Conservation (phyloP, 2,329 filamentous ascomycete genomes). For the Pseudocercospora cruenta region DNA sequence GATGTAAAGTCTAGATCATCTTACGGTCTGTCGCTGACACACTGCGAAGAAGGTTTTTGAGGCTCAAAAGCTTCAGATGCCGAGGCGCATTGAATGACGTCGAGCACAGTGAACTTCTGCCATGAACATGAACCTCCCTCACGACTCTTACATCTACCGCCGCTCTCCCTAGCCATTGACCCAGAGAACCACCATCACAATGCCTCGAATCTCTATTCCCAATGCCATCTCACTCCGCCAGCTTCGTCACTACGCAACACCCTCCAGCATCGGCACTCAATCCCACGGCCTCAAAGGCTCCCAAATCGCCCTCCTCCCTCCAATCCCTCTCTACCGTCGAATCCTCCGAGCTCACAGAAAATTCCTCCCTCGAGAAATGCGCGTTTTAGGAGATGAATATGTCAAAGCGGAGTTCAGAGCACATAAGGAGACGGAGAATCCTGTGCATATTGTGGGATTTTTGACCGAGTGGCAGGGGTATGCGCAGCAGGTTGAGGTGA, state of each 20-base stretch:
- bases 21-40: neutral
- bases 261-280: constrained; percentile 38
- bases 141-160: too few species aligned
- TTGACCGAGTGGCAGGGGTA: constrained; percentile 98
- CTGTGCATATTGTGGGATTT: constrained; percentile 91
- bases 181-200: constrained; percentile 13
- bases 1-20: neutral
- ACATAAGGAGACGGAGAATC: constrained; percentile 83
- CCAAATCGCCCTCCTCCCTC: constrained; percentile 74
- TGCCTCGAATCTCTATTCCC: constrained; percentile 18
- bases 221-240: too few species aligned
- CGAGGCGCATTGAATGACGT: constrained; percentile 20
- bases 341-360: constrained; percentile 84
- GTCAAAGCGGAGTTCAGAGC: constrained; percentile 89
- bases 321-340: constrained; percentile 85
- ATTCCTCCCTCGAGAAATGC: constrained; percentile 71
- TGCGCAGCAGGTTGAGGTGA: constrained; percentile 77
- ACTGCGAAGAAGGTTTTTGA: neutral
- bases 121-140: neutral
- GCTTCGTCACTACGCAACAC: constrained; percentile 38
- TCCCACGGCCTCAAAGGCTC: constrained; percentile 42
- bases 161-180: neutral
- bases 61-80: constrained; percentile 8
- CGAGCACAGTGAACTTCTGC: constrained; percentile 12
- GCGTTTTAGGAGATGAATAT: constrained; percentile 87